Evolutionary conservation across 1,139 yeast genomes (phyloP), one percentile per base, ranked within the genome.

Genomic region (Scheffersomyces insectosa): DNA sequence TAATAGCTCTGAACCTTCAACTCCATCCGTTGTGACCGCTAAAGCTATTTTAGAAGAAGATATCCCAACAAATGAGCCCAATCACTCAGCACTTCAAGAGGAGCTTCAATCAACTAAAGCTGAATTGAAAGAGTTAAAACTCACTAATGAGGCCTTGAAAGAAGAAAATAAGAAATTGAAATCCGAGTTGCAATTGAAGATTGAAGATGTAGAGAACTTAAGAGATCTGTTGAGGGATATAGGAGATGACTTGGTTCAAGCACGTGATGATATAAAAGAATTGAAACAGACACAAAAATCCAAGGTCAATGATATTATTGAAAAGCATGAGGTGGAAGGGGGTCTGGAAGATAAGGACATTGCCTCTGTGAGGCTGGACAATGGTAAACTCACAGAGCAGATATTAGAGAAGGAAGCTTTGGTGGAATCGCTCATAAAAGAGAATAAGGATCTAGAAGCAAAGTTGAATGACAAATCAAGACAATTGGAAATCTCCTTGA

Each of bases 171-270:
- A 50, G 36, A 39, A 44, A 9, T 42, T 55, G 38, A 62, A 56
- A 38, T 36, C 52, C 3, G 60, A 59, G 6, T 50, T 66, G 28
- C 52, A 56, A 30, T 46, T 58, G 28, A 75, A 74, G 46, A 47
- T 52, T 7, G 85, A 81, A 39, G 87, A 83, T 49, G 67, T 82
- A 16, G 84, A 79, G 33, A 69, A 67, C 39, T 72, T 86, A 42
- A 77, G 84, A 50, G 96, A 88, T 45, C 85, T 83, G 86, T 63
- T 89, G 39, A 78, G 77, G 51, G 81, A 79, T 40, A 75, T 89
- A 15, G 96, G 96, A 1, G 79, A 85, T 54, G 95, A 88, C 40
- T 69, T 88, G 23, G 95, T 88, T 0, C 67, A 71, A 1, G 72
- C 82, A 0, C 72, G 72, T 46, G 83, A 77, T 33, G 54, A 70